These are phyloP conservation scores for Coemansia sp. DNA, from an alignment of 192 early-diverging fungal genomes.

Conservation along the genomic window DNA sequence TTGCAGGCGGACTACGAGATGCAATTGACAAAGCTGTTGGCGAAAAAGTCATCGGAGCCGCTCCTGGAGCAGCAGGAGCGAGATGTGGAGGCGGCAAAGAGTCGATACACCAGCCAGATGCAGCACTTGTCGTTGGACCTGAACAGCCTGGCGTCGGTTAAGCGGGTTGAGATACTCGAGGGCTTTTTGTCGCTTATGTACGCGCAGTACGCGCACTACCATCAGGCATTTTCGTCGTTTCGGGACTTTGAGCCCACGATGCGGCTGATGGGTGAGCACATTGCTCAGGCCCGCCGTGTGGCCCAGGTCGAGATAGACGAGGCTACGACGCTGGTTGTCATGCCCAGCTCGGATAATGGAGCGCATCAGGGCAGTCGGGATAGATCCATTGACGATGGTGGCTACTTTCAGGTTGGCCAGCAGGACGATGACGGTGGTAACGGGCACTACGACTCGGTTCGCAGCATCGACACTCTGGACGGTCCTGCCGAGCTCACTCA, in stretches of 20 bases:
- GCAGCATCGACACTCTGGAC: constrained; percentile 17
- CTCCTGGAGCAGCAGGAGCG: constrained; percentile 33
- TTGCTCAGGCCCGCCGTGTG: constrained; percentile 13
- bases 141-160: constrained; percentile 69
- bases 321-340: constrained; percentile 14
- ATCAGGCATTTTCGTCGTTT: constrained; percentile 76
- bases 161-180: constrained; percentile 66
- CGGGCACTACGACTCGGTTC: constrained; percentile 3
- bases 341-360: not conserved
- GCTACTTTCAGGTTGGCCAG: constrained; percentile 46
- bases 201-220: constrained; percentile 77
- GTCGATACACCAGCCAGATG: constrained; percentile 59
- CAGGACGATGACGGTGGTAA: constrained; percentile 29
- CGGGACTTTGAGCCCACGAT: constrained; percentile 80
- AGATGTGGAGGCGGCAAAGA: constrained; percentile 61
- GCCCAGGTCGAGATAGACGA: constrained; percentile 15
- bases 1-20: constrained; percentile 45
- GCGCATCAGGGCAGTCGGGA: not conserved
- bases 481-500: constrained; percentile 11
- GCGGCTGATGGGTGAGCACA: constrained; percentile 58
- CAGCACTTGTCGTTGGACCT: constrained; percentile 66
- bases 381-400: constrained; percentile 10
- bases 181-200: constrained; percentile 67
- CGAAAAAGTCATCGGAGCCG: constrained; percentile 22
- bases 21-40: constrained; percentile 33